Base-by-base conservation (phyloP, 768 basidiomycete genomes). In the Trametes meyenii region DNA sequence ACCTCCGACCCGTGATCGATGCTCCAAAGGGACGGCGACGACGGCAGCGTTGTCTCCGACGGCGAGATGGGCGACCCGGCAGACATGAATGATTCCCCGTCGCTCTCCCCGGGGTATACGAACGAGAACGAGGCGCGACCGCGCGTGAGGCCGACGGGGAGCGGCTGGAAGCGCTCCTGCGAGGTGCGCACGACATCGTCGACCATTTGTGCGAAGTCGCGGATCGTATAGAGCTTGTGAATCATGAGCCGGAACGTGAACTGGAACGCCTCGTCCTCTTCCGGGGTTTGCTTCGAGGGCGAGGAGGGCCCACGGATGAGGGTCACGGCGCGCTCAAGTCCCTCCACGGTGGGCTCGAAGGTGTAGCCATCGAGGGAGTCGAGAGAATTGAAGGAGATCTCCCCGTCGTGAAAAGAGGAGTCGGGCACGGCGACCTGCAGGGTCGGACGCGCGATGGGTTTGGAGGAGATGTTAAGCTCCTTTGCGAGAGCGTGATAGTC, bases 161-260 rank as follows among this genome's bases (percentile, higher is more conserved):
- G 67, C 1, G 86, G 80, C 70, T 82, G 85, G 73, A 81, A 88
- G 59, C 82, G 80, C 40, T 74, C 77, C 71, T 81, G 79, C 44
- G 55, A 58, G 14, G 48, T 38, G 54, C 55, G 54, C 39, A 67
- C 50, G 45, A 67, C 64, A 46, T 63, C 59, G 50, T 65, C 58
- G 35, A 63, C 64, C 64, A 65, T 65, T 42, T 76, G 75, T 1
- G 74, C 77, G 84, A 85, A 88, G 55, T 86, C 85, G 21, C 83
- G 82, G 55, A 82, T 50, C 23, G 81, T 77, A 71, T 88, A 88
- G 12, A 88, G 75, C 69, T 85, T 83, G 74, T 88, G 84, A 58
- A 87, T 70, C 85, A 86, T 88, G 67, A 84, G 76, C 66, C 81
- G 83, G 77, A 88, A 88, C 36, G 83, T 87, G 73, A 88, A 88